A percentile compares a stretch with the other conserved stretches of the same genome.
Evolutionary conservation across 2,329 filamentous ascomycete genomes (phyloP).

Genomic region (Purpureocillium takamizusanense): DNA sequence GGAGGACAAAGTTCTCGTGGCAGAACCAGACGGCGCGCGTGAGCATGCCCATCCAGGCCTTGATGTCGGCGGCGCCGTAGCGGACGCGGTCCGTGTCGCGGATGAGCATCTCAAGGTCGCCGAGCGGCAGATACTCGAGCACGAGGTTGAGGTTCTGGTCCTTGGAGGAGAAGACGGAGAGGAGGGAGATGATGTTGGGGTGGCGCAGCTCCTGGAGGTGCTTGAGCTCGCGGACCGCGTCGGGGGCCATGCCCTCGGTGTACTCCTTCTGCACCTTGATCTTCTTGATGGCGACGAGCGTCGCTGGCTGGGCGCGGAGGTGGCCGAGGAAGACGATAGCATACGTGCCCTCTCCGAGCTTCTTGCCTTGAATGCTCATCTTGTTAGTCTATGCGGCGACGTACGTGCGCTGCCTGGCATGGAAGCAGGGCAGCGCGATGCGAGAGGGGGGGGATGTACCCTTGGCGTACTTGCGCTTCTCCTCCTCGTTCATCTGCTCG

Average conservation of each 20-base stretch:
- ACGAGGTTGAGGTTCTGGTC: conserved; percentile 95
- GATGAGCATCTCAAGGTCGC: conserved; percentile 91
- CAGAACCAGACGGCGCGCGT: conserved; percentile 89
- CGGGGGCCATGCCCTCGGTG: conserved; percentile 84
- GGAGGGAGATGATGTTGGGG: conserved; percentile 88
- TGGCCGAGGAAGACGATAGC: conserved; percentile 90
- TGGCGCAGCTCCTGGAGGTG: conserved; percentile 90
- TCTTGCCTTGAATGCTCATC: conserved; percentile 55
- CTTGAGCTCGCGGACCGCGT: conserved; percentile 92
- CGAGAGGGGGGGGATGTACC: too few relatives aligned
- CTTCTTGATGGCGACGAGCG: conserved; percentile 85
- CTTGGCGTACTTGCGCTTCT: conserved; percentile 85
- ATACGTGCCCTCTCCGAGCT: conserved; percentile 93
- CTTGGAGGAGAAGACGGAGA: conserved; percentile 90
- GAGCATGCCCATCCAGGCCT: conserved; percentile 99
- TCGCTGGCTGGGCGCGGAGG: conserved; percentile 60
- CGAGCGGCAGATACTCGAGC: conserved; percentile 85
- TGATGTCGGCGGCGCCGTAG: conserved; percentile 85
- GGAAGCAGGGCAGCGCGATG: too few relatives aligned
- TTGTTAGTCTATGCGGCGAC: background rate
- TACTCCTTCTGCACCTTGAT: conserved; percentile 83
- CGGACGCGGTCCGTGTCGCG: conserved; percentile 69
- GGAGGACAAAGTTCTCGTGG: conserved; percentile 86
- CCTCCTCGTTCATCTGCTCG: conserved; percentile 74
- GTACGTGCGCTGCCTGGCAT: too few relatives aligned